A percentile compares a stretch with the other conserved stretches of the same genome.
Conservation (phyloP, 805 yeast genomes). For the Saccharomyces kudriavzevii region DNA sequence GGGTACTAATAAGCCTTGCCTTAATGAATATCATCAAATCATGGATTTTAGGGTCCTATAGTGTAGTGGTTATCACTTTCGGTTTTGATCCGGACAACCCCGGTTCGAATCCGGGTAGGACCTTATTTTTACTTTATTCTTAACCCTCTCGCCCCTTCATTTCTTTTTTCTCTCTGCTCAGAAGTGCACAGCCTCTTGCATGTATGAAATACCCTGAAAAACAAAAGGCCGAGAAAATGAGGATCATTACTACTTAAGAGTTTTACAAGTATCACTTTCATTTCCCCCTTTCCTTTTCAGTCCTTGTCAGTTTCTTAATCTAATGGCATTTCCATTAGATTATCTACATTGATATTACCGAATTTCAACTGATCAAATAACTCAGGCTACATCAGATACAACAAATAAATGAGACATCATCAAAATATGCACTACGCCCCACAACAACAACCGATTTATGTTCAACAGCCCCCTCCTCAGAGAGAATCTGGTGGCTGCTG, state of each 20-base stretch:
- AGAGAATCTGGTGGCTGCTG: conserved; percentile 9
- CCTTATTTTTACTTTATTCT: conserved; percentile 35
- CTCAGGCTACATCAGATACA: not conserved
- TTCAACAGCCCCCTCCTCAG: conserved; percentile 12
- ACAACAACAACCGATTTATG: conserved; percentile 11
- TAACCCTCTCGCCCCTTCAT: not conserved
- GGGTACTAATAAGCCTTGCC: too few relatives aligned
- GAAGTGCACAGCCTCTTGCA: not conserved
- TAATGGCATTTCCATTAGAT: too few relatives aligned
- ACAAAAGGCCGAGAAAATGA: not conserved
- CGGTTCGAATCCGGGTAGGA: conserved; percentile 83
- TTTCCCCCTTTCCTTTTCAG: not conserved
- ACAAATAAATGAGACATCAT: not conserved
- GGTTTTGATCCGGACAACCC: conserved; percentile 78
- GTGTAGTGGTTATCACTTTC: conserved; percentile 78
- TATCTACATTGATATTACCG: not conserved
- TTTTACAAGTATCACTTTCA: not conserved
- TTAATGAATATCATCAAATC: too few relatives aligned
- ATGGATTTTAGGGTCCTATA: conserved; percentile 30
- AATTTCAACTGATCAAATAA: not conserved
- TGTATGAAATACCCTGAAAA: not conserved
- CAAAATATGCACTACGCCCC: conserved; percentile 1
- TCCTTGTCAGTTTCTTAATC: not conserved
- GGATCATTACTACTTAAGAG: not conserved
- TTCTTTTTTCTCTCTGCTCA: not conserved